Conservation (phyloP, 1,284 basidiomycete species). For the Pyrrhoderma noxium region DNA sequence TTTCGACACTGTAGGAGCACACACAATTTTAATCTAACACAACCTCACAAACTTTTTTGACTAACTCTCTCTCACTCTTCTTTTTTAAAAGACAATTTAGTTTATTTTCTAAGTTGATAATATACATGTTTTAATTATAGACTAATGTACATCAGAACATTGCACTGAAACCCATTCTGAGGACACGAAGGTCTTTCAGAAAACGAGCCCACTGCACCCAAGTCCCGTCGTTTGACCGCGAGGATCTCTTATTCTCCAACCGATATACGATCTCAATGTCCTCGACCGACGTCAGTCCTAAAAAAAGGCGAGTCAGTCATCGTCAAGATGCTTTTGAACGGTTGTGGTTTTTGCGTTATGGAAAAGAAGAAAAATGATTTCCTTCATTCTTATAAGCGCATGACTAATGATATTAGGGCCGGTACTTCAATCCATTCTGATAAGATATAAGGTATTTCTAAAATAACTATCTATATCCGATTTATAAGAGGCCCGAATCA, state of each 20-base stretch:
- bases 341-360: conserved; percentile 58
- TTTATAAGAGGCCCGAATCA: no score
- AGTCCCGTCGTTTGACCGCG: conserved; percentile 55
- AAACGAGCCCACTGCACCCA: conserved; percentile 71
- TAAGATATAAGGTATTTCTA: not conserved
- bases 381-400: conserved; percentile 21
- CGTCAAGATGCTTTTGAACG: conserved; percentile 81
- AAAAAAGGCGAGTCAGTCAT: conserved; percentile 59
- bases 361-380: conserved; percentile 5
- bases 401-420: conserved; percentile 10
- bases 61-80: no score
- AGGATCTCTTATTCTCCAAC: conserved; percentile 58
- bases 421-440: conserved; percentile 1
- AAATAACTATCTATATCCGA: not conserved
- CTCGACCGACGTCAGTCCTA: conserved; percentile 68
- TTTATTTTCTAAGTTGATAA: no score
- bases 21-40: no score
- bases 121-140: not conserved
- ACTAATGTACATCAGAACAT: conserved; percentile 79
- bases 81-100: not conserved
- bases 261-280: conserved; percentile 77
- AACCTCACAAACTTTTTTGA: no score
- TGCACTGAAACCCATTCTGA: conserved; percentile 66
- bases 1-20: no score
- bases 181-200: conserved; percentile 54